These are phyloP conservation scores for Coccinonectria pachysandricola DNA, from an alignment of 2,329 filamentous ascomycete genomes.

Conservation along the genomic window DNA sequence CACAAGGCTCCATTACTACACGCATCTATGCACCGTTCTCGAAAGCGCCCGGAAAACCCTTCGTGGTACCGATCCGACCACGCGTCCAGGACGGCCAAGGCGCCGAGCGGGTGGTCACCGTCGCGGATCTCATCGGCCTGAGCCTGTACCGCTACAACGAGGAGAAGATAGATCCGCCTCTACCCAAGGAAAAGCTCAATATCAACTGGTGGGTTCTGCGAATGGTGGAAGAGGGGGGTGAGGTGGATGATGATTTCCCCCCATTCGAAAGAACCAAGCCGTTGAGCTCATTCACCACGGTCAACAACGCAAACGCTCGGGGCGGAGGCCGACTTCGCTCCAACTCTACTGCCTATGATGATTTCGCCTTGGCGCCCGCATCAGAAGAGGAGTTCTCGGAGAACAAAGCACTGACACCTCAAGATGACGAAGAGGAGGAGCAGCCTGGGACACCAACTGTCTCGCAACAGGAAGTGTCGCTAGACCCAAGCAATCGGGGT, in stretches of 20 bases:
- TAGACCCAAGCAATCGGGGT: conserved; percentile 12
- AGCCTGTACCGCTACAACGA: conserved; percentile 69
- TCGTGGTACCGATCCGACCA: conserved; percentile 62
- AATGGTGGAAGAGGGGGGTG: conserved; percentile 76
- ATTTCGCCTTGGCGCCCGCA: conserved; percentile 70
- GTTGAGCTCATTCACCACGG: conserved; percentile 70
- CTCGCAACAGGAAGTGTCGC: conserved; percentile 25
- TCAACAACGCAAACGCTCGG: conserved; percentile 69
- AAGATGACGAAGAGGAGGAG: conserved; percentile 44
- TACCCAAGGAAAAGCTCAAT: conserved; percentile 57
- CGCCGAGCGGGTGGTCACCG: conserved; percentile 52
- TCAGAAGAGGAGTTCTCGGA: conserved; percentile 56
- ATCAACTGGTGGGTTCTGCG: conserved; percentile 75
- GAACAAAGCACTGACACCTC: conserved; percentile 58
- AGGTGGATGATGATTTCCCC: conserved; percentile 78
- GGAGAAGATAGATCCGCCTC: conserved; percentile 59
- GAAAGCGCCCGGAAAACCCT: conserved; percentile 50
- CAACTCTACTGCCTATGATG: conserved; percentile 69
- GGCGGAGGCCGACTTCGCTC: conserved; percentile 49
- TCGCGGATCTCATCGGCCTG: conserved; percentile 73
- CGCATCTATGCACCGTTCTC: conserved; percentile 71
- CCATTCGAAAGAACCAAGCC: conserved; percentile 64
- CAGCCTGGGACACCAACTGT: conserved; percentile 10
- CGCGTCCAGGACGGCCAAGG: conserved; percentile 58
- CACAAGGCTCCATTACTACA: conserved; percentile 64